These are phyloP conservation scores for Tympanopsis confertula DNA, from an alignment of 2,329 filamentous ascomycete genomes.

Conservation along the genomic window DNA sequence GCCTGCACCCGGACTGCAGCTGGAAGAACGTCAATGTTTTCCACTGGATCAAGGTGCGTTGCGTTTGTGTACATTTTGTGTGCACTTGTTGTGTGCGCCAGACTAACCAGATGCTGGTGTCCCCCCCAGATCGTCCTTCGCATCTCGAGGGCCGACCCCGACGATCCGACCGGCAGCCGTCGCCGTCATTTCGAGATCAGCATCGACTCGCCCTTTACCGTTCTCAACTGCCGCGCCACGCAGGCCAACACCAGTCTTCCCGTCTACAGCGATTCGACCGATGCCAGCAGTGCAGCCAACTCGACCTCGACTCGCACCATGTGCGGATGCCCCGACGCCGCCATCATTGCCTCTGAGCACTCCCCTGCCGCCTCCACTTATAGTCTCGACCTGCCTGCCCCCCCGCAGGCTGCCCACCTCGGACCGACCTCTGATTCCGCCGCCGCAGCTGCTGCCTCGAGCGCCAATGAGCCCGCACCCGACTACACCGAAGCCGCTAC, in stretches of 20 bases:
- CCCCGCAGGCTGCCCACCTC: constrained; percentile 47
- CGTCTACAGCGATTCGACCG: constrained; percentile 45
- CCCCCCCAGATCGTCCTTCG: constrained; percentile 75
- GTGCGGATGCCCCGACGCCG: constrained; percentile 42
- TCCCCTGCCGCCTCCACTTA: constrained; percentile 55
- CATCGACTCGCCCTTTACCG: constrained; percentile 88
- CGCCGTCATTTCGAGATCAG: constrained; percentile 89
- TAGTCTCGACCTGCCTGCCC: constrained; percentile 29
- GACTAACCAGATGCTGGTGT: too few species aligned
- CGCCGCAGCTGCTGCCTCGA: constrained; percentile 8
- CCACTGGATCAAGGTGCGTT: constrained; percentile 84
- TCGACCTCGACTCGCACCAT: constrained; percentile 31
- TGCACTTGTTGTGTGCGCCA: not conserved
- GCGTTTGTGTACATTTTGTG: not conserved
- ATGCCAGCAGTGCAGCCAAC: constrained; percentile 34
- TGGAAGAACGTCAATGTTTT: constrained; percentile 90
- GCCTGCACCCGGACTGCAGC: constrained; percentile 79
- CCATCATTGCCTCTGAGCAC: constrained; percentile 36
- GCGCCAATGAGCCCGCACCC: constrained; percentile 9
- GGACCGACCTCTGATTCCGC: constrained; percentile 14
- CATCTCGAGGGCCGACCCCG: constrained; percentile 70
- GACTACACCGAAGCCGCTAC: constrained; percentile 15
- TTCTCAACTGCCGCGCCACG: constrained; percentile 85
- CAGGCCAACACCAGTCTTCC: constrained; percentile 80
- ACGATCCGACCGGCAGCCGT: constrained; percentile 60